Evolutionary conservation across 1,284 basidiomycete genomes (phyloP), one percentile per base, ranked within the genome.

Genomic region (Cryptococcus sp.): DNA sequence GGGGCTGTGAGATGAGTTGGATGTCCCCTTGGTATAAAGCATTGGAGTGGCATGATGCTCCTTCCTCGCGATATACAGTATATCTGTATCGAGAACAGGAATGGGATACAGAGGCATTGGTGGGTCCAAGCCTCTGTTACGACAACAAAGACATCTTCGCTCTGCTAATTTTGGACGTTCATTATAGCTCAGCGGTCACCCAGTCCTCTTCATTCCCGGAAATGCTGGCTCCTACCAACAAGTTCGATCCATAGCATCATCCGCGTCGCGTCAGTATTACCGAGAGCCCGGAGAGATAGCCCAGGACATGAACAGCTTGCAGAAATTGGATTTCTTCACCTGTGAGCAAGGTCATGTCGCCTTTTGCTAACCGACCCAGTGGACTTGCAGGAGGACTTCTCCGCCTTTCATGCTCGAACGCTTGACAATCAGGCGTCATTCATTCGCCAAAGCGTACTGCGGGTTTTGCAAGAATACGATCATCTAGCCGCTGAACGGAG

Each of bases 311-410:
- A 25, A 37, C 43, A 51, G 50, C 4, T 20, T 45, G 4, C 45
- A 83, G 61, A 83, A 86, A 1, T 75, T 95, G 5, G 93, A 96
- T 76, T 85, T 95, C 70, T 97, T 89, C 73, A 83, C 93, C 22
- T 84, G 91, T 89, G 61, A 55, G 84, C 72, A 38, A 20, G 8
- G 5, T 17, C 16, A 26, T 50, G n/a, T 25, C 13, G 7, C 25
- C 17, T 23, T n/a, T 13, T 41, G 41, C 20, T 40, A 19, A 23
- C 22, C 20, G 13, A 13, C n/a, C 5, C 64, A 93, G 91, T 93
- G 62, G 93, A 99, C 73, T 95, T 93, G 80, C 97, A 98, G 72
- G 95, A 99, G 76, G 96, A 98, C 71, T 86, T 98, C 44, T 93
- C 93, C 3, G 96, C 96, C 0, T 90, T 99, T 66, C 93, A 98